Conservation (phyloP, 768 basidiomycete genomes). For the Suillus hirtellus region DNA sequence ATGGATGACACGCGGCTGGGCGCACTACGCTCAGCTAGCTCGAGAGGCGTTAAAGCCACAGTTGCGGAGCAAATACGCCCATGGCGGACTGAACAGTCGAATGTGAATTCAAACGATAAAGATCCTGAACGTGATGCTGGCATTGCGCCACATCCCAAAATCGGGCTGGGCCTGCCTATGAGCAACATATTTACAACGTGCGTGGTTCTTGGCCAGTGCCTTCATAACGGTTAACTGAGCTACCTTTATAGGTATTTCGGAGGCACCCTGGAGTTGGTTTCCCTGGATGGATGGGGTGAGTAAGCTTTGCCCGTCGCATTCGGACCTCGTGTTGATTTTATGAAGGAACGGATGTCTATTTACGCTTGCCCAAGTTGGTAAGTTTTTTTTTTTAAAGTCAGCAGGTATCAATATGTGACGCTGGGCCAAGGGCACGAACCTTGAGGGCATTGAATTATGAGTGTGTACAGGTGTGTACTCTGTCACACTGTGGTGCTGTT, state of each 20-base stretch:
- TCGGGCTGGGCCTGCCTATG: constrained; percentile 87
- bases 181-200: constrained; percentile 86
- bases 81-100: constrained; percentile 35
- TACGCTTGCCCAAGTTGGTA: constrained; percentile 80
- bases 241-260: constrained; percentile 66
- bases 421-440: constrained; percentile 67
- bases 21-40: constrained; percentile 63
- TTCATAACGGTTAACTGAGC: background rate
- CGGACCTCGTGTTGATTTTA: constrained; percentile 9
- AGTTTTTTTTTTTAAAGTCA: constrained; percentile 23
- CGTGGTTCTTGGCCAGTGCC: constrained; percentile 23
- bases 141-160: constrained; percentile 56
- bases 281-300: constrained; percentile 83
- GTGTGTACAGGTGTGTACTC: too few relatives aligned
- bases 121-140: constrained; percentile 46
- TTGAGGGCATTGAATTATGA: constrained; percentile 76
- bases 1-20: constrained; percentile 67
- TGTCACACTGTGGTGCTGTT: background rate
- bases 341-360: constrained; percentile 78
- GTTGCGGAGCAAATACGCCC: constrained; percentile 73
- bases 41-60: constrained; percentile 70
- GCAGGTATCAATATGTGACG: constrained; percentile 5
- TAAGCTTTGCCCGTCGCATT: constrained; percentile 10
- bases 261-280: constrained; percentile 75
- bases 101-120: constrained; percentile 24